A percentile compares a stretch with the other conserved stretches of the same genome.
Conservation (phyloP, 352 stramenopile genomes). For the Peronospora farinosa region DNA sequence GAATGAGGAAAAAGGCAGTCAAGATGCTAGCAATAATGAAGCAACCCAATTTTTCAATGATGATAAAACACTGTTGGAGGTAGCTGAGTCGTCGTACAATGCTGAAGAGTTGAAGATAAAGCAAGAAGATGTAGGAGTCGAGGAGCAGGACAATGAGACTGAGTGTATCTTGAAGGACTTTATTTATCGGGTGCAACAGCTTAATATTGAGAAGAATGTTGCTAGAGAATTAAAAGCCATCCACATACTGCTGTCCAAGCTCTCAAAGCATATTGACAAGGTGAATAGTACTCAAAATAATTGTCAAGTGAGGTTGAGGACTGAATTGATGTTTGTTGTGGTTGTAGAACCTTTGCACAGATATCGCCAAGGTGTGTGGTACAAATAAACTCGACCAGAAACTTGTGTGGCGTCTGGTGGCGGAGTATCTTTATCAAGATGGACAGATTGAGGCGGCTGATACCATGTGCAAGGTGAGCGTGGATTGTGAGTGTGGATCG, state of each 20-base stretch:
- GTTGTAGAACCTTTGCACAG: conserved; percentile 46
- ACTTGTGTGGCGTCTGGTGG: conserved; percentile 57
- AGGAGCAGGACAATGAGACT: conserved; percentile 58
- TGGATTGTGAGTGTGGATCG: background rate
- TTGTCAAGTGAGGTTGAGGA: background rate
- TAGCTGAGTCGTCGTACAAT: conserved; percentile 1
- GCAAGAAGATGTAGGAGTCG: conserved; percentile 21
- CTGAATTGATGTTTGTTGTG: conserved; percentile 1
- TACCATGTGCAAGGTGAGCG: conserved; percentile 54
- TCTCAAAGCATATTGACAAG: conserved; percentile 79
- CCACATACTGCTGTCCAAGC: conserved; percentile 67
- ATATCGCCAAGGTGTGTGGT: conserved; percentile 61
- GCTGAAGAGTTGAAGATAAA: conserved; percentile 18
- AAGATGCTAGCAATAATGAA: conserved; percentile 3
- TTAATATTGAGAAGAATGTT: conserved; percentile 72
- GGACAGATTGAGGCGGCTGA: conserved; percentile 69
- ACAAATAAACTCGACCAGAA: conserved; percentile 58
- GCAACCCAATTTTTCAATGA: conserved; percentile 6
- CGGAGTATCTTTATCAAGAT: conserved; percentile 75
- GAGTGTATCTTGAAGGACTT: conserved; percentile 65
- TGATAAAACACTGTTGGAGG: background rate
- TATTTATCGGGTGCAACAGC: conserved; percentile 47
- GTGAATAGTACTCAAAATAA: conserved; percentile 17
- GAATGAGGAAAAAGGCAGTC: conserved; percentile 8
- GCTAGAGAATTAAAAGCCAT: conserved; percentile 61